These are phyloP conservation scores for Astrocystis sublimbata DNA, from an alignment of 495 filamentous ascomycete species.

Conservation along the genomic window DNA sequence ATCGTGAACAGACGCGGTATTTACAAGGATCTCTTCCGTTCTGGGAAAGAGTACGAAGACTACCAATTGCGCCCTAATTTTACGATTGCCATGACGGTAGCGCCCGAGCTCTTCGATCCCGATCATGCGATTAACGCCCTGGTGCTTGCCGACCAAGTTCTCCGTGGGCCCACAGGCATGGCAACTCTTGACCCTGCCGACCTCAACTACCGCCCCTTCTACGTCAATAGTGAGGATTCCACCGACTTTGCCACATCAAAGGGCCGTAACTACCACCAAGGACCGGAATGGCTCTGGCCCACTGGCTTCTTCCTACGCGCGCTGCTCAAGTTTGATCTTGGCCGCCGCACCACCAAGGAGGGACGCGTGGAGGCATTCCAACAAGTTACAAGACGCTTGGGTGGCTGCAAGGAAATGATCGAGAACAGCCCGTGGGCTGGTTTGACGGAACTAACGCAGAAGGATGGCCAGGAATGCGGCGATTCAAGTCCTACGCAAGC, in stretches of 20 bases:
- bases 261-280: slow-evolving; percentile 96
- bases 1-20: slow-evolving; percentile 88
- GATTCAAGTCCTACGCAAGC: slow-evolving; percentile 95
- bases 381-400: slow-evolving; percentile 81
- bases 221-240: slow-evolving; percentile 91
- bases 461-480: slow-evolving; percentile 74
- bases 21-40: slow-evolving; percentile 94
- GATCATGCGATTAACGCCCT: slow-evolving; percentile 76
- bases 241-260: slow-evolving; percentile 87
- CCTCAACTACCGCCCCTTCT: slow-evolving; percentile 88
- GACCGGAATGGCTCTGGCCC: slow-evolving; percentile 99
- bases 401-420: slow-evolving; percentile 80
- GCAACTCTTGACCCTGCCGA: slow-evolving; percentile 92
- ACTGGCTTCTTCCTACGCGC: slow-evolving; percentile 93
- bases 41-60: slow-evolving; percentile 93
- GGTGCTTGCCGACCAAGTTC: slow-evolving; percentile 70
- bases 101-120: slow-evolving; percentile 81
- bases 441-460: slow-evolving; percentile 89
- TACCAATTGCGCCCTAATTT: slow-evolving; percentile 96
- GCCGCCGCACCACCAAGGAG: slow-evolving; percentile 59
- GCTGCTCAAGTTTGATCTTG: slow-evolving; percentile 84
- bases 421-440: slow-evolving; percentile 81
- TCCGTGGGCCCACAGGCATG: slow-evolving; percentile 90
- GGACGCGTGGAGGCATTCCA: slow-evolving; percentile 84
- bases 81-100: slow-evolving; percentile 92